Conservation (phyloP, 2,329 filamentous ascomycete species). For the Colletotrichum sp. region DNA sequence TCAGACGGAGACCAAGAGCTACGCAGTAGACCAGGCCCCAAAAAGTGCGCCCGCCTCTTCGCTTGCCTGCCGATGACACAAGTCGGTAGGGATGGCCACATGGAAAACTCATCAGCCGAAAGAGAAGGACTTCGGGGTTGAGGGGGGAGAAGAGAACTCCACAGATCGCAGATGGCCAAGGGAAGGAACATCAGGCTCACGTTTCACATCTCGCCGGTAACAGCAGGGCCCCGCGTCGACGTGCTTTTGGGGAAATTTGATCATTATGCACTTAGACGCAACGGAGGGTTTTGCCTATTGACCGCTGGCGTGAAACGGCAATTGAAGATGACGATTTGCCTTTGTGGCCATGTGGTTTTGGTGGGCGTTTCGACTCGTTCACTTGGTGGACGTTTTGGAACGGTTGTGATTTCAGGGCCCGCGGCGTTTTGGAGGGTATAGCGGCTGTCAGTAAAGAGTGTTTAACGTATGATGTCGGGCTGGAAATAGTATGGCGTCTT, state of each 20-base stretch:
- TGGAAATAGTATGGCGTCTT: background rate
- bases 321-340: background rate
- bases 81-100: background rate
- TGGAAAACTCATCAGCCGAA: background rate
- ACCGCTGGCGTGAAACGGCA: background rate
- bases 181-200: background rate
- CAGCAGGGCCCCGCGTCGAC: background rate
- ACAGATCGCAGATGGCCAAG: background rate
- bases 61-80: background rate
- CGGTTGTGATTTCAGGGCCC: background rate
- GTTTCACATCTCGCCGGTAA: constrained; percentile 4
- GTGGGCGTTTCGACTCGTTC: background rate
- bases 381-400: background rate
- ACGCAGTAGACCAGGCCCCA: background rate
- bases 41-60: background rate
- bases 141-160: background rate
- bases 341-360: background rate
- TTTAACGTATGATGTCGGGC: background rate
- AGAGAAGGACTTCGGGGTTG: background rate
- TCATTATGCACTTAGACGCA: background rate
- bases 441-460: background rate
- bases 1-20: background rate
- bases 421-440: background rate
- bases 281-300: background rate
- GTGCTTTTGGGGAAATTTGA: background rate